phyloP scores from a whole-genome alignment of 2,329 filamentous ascomycete genomes.

The Paraconiothyrium sp. region DNA sequence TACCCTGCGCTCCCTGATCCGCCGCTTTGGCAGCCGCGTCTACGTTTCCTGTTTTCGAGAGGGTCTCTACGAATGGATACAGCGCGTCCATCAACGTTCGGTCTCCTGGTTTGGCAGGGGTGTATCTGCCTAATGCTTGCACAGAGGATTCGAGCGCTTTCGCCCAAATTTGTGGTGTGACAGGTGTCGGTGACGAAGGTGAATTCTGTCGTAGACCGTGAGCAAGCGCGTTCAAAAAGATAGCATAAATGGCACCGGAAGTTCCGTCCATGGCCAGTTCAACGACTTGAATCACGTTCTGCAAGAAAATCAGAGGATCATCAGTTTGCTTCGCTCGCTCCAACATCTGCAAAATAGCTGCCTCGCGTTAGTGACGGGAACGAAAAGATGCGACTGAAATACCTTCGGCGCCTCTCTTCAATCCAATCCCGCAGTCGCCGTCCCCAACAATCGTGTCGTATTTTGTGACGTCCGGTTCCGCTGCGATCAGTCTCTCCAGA shows the following conservation, averaged over 20 bases:
- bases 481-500: conserved; percentile 69
- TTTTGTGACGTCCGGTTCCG: conserved; percentile 71
- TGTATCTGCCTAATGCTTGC: conserved; percentile 75
- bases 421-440: conserved; percentile 86
- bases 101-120: conserved; percentile 87
- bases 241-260: conserved; percentile 81
- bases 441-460: conserved; percentile 87
- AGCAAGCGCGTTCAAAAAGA: conserved; percentile 88
- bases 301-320: conserved; percentile 69
- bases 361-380: conserved; percentile 30
- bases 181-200: conserved; percentile 53
- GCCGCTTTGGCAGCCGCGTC: conserved; percentile 79
- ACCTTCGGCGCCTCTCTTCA: conserved; percentile 86
- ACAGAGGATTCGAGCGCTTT: conserved; percentile 76
- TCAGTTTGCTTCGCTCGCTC: conserved; percentile 56
- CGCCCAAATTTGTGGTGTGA: conserved; percentile 66
- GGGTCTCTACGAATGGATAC: conserved; percentile 81
- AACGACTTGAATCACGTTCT: conserved; percentile 69
- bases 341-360: conserved; percentile 55
- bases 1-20: conserved; percentile 78
- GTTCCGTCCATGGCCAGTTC: conserved; percentile 79
- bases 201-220: conserved; percentile 70
- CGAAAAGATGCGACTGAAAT: conserved; percentile 31
- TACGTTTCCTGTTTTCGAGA: conserved; percentile 72
- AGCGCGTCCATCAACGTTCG: conserved; percentile 91